Evolutionary conservation across 768 basidiomycete genomes (phyloP).

Genomic region (Tulasnella sp.): DNA sequence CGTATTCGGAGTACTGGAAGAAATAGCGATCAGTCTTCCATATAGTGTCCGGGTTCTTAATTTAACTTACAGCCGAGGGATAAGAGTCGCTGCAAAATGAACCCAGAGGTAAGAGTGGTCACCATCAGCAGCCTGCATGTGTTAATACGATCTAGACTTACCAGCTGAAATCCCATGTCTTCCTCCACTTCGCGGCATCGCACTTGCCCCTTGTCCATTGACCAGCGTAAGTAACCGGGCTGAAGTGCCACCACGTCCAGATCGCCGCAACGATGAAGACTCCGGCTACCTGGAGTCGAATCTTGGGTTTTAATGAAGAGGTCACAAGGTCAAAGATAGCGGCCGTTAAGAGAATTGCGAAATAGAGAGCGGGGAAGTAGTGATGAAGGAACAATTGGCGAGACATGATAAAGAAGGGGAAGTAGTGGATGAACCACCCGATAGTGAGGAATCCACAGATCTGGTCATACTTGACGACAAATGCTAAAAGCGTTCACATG

Average conservation of each 20-base stretch:
- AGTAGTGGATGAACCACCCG: constrained; percentile 88
- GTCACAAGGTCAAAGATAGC: constrained; percentile 80
- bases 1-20: constrained; percentile 38
- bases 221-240: constrained; percentile 74
- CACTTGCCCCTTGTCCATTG: constrained; percentile 83
- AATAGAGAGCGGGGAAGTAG: constrained; percentile 96
- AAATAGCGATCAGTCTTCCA: neutral
- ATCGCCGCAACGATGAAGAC: constrained; percentile 64
- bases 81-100: constrained; percentile 51
- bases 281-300: constrained; percentile 73
- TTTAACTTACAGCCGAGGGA: constrained; percentile 48
- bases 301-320: constrained; percentile 61
- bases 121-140: neutral
- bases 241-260: constrained; percentile 71
- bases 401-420: constrained; percentile 95
- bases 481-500: constrained; percentile 43
- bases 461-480: constrained; percentile 84
- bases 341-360: constrained; percentile 71
- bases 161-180: constrained; percentile 96
- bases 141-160: constrained; percentile 30
- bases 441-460: constrained; percentile 86
- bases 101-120: too few species aligned
- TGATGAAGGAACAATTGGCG: constrained; percentile 98
- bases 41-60: neutral
- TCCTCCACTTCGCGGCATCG: constrained; percentile 69